Evolutionary conservation across 2,329 filamentous ascomycete species (phyloP), one percentile per base, ranked within the genome.

Genomic region (Cercospora zeina): DNA sequence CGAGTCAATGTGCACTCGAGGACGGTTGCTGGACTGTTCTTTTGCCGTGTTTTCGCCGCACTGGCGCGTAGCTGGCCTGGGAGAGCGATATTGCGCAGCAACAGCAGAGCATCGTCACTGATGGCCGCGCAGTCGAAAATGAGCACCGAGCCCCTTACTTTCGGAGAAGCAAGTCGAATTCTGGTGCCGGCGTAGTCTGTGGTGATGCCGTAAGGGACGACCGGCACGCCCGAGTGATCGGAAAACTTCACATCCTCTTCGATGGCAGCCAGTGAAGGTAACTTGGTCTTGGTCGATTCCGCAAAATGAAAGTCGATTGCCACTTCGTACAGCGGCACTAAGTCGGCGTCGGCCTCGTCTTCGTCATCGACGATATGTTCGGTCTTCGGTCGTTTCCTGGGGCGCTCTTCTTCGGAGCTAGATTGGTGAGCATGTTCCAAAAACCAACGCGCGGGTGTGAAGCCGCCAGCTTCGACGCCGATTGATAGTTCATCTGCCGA

Each of bases 391-490:
- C 66, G 63, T 64, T 73, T 74, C 54, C 57, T 69, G 7, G 70
- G 69, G 4, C 64, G 67, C 30, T 61, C 63, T 4, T 58, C 55
- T 14, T 68, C 61, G 31, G 62, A 59, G 16, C 53, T 54, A 11
- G 45, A 37, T 13, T 53, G 54, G 36, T 67, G 34, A 27, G 63
- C 65, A 36, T 69, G 68, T 56, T 70, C 68, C 3, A 74, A 54
- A 57, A 74, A 74, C 69, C 71, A 74, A 53, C 67, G 64, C 56
- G 66, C 66, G 0, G 72, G 72, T 30, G 67, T 68, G 55, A 70
- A 71, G n/a, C 67, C 65, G 21, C 71, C 72, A n/a, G 72, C 67
- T 62, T 74, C 72, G 33, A 73, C 68, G 9, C 73, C 56, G 19
- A 74, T 70, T 1, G 65, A 65, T 24, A 54, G 45, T 24, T 69